Base-by-base conservation (phyloP, 768 basidiomycete genomes). In the Gyrodon lividus region DNA sequence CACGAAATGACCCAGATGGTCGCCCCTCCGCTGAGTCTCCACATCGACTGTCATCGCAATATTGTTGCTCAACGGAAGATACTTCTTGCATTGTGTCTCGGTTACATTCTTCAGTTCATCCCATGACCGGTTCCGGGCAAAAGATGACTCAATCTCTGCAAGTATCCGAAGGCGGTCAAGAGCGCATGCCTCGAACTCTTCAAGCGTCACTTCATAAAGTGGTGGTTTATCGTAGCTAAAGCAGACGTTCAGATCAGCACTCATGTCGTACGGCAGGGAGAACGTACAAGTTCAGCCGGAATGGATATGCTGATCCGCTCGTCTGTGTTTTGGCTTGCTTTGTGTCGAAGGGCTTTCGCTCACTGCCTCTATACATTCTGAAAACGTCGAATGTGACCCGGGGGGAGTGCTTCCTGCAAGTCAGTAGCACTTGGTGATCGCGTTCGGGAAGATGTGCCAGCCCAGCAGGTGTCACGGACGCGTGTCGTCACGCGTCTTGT, bases 1-100 rank as follows among this genome's bases (percentile, higher is more conserved):
- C 10, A 98, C 91, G 69, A 93, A 98, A 71, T 99, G 97, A 9
- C 94, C 86, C 12, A 97, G 75, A 61, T 92, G 87, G 67, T 99
- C 97, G 55, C 79, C 85, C 62, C 79, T 77, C 52, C 97, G 77
- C 66, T 98, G 83, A 9, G 64, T 70, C 30, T 89, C 81, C 48
- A 76, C 54, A 43, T 81, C 75, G 9, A 70, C 67, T 13, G 61
- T 68, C n/a, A 60, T 66, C 0, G 81, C 78, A n/a, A 77, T 76
- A 51, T 79, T 80, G 30, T 77, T 74, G 51, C 79, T 74, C 43
- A 99, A 72, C 2, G 84, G 86, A 22, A 97, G 74, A 68, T 94
- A 87, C 61, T 91, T 89, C 53, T 74, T 75, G 70, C 84, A 83
- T 59, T 92, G 87, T 2, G 62, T 55, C 0, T 69, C 66, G 20